These are phyloP conservation scores for Parmales sp. DNA, from an alignment of 108 stramenopile genomes.

Conservation along the genomic window DNA sequence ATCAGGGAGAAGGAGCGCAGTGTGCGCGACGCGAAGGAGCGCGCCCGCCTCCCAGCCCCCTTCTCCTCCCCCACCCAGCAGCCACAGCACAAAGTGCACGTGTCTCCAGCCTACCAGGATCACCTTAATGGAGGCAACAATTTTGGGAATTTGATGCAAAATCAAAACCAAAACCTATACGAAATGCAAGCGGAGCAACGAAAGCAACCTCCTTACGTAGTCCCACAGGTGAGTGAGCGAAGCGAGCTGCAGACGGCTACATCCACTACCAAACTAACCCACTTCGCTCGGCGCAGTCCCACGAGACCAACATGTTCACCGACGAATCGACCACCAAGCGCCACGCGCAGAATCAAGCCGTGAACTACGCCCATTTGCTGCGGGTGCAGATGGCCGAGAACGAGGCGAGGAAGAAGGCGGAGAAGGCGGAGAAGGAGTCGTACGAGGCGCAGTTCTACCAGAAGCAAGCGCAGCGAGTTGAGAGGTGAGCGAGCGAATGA, in stretches of 20 bases:
- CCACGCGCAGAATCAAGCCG: too few species aligned
- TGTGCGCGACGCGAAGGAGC: neutral
- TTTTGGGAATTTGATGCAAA: too few species aligned
- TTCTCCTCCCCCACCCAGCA: neutral
- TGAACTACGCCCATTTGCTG: neutral
- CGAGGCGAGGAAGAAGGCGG: neutral
- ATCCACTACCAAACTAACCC: neutral
- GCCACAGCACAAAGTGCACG: neutral
- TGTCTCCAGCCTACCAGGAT: constrained; percentile 2
- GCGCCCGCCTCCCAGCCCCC: neutral
- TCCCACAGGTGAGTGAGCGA: too few species aligned
- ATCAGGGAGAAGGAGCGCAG: constrained; percentile 4
- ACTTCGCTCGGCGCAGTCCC: neutral
- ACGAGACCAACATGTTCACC: neutral
- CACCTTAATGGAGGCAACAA: neutral
- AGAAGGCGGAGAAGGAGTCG: neutral
- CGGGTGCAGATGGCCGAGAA: neutral
- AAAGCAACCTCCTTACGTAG: too few species aligned
- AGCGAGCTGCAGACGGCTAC: too few species aligned
- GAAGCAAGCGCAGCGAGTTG: neutral
- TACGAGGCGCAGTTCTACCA: neutral
- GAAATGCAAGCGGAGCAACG: too few species aligned
- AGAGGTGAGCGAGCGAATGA: neutral
- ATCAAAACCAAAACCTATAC: too few species aligned
- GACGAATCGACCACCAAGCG: neutral